Evolutionary conservation across 768 basidiomycete genomes (phyloP).

Genomic region (Boletellus sp.): DNA sequence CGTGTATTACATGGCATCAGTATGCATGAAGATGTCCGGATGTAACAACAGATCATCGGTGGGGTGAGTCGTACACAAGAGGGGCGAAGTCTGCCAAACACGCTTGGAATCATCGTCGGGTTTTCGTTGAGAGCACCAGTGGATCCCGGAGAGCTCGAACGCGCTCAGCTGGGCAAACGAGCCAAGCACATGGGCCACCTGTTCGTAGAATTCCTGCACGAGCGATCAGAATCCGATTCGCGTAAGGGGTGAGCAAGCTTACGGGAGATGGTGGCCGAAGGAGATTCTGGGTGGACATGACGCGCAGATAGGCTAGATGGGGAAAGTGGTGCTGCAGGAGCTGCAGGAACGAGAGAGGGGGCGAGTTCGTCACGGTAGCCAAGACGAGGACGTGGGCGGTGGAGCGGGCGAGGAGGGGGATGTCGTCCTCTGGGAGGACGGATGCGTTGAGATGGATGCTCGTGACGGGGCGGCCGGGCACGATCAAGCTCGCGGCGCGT

Average conservation of each 20-base stretch:
- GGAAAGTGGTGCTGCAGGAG: conserved; percentile 55
- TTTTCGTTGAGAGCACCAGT: conserved; percentile 59
- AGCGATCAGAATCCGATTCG: conserved; percentile 12
- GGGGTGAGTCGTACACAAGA: conserved; percentile 30
- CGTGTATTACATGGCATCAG: conserved; percentile 19
- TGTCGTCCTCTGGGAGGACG: conserved; percentile 54
- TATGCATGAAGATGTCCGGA: conserved; percentile 29
- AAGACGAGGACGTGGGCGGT: conserved; percentile 52
- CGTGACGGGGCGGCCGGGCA: conserved; percentile 64
- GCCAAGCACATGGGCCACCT: conserved; percentile 55
- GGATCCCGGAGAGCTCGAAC: conserved; percentile 74
- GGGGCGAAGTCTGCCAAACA: conserved; percentile 53
- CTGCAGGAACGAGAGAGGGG: conserved; percentile 56
- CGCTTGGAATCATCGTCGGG: conserved; percentile 41
- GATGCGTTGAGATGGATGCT: conserved; percentile 60
- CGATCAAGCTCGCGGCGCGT: conserved; percentile 49
- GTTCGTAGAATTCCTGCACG: conserved; percentile 56
- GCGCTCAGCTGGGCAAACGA: conserved; percentile 57
- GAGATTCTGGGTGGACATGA: conserved; percentile 56
- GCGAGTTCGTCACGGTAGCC: conserved; percentile 54
- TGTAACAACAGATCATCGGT: conserved; percentile 31
- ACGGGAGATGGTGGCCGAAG: conserved; percentile 50
- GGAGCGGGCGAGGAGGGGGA: conserved; percentile 47
- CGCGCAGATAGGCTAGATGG: conserved; percentile 59
- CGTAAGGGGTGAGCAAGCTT: conserved; percentile 22